Conservation (phyloP, 2,329 filamentous ascomycete genomes). For the Aspergillus clavatus region DNA sequence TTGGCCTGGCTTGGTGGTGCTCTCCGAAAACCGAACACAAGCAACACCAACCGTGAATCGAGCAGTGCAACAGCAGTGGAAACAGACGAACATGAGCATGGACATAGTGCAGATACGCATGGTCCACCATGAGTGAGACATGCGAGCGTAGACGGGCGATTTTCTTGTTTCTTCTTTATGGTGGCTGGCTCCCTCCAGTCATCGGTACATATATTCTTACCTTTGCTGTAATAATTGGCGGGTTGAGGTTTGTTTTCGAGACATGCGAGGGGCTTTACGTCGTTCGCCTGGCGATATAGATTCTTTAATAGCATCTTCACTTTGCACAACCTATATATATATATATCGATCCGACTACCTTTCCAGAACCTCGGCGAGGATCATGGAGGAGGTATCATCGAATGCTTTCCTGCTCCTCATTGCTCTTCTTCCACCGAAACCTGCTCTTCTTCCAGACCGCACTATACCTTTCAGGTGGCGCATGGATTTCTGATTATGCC, state of each 20-base stretch:
- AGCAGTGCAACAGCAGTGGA: not conserved
- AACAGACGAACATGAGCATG: not conserved
- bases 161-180: not conserved
- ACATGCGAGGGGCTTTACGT: too few relatives aligned
- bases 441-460: too few relatives aligned
- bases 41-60: not conserved
- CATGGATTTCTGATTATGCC: too few relatives aligned
- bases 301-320: not conserved
- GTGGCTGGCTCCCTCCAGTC: slow-evolving; percentile 6
- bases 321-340: not conserved
- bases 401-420: too few relatives aligned
- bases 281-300: not conserved
- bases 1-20: slow-evolving; percentile 34
- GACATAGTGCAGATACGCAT: slow-evolving; percentile 1
- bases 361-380: too few relatives aligned
- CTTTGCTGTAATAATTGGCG: not conserved
- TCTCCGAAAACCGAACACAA: slow-evolving; percentile 22
- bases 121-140: slow-evolving; percentile 1
- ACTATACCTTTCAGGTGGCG: too few relatives aligned
- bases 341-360: not conserved
- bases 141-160: slow-evolving; percentile 4
- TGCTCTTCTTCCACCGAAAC: too few relatives aligned
- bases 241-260: not conserved
- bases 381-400: too few relatives aligned
- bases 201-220: slow-evolving; percentile 8